Evolutionary conservation across 2,329 filamentous ascomycete species (phyloP).

Genomic region (Teratosphaeria epicoccoides): DNA sequence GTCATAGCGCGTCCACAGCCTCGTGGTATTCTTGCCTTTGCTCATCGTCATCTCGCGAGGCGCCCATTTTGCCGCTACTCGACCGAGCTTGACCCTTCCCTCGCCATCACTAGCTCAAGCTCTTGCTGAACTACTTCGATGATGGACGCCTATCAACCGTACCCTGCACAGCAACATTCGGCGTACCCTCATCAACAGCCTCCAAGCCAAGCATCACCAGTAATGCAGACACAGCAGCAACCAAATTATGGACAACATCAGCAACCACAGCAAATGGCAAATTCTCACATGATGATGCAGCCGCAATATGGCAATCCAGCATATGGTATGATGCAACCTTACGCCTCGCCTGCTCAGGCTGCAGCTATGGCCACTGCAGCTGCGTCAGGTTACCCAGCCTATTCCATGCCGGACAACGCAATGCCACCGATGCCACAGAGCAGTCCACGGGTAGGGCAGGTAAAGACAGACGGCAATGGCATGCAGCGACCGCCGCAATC

Average conservation of each 20-base stretch:
- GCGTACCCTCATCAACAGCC: slow-evolving; percentile 32
- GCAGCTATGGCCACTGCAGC: slow-evolving; percentile 92
- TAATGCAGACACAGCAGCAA: slow-evolving; percentile 61
- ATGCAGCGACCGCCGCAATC: slow-evolving; percentile 62
- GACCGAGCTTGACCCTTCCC: neutral
- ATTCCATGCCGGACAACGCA: slow-evolving; percentile 57
- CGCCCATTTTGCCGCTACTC: neutral
- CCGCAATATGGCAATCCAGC: slow-evolving; percentile 74
- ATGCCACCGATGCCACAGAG: slow-evolving; percentile 54
- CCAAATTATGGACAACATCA: slow-evolving; percentile 45
- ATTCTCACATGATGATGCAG: slow-evolving; percentile 51
- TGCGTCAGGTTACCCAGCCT: slow-evolving; percentile 66
- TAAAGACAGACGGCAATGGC: slow-evolving; percentile 46
- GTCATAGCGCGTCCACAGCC: slow-evolving; percentile 4
- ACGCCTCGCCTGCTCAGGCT: slow-evolving; percentile 76
- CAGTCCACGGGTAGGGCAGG: slow-evolving; percentile 62
- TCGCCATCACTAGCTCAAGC: neutral
- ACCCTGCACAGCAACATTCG: slow-evolving; percentile 35
- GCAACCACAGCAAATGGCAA: slow-evolving; percentile 48
- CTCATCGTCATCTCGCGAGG: slow-evolving; percentile 1
- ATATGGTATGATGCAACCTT: slow-evolving; percentile 59
- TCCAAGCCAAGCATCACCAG: slow-evolving; percentile 58
- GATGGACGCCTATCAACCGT: slow-evolving; percentile 39
- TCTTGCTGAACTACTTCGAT: slow-evolving; percentile 17
- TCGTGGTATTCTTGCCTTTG: neutral